Base-by-base conservation (phyloP, 1,284 basidiomycete species). In the Cutaneotrichosporon sp. region DNA sequence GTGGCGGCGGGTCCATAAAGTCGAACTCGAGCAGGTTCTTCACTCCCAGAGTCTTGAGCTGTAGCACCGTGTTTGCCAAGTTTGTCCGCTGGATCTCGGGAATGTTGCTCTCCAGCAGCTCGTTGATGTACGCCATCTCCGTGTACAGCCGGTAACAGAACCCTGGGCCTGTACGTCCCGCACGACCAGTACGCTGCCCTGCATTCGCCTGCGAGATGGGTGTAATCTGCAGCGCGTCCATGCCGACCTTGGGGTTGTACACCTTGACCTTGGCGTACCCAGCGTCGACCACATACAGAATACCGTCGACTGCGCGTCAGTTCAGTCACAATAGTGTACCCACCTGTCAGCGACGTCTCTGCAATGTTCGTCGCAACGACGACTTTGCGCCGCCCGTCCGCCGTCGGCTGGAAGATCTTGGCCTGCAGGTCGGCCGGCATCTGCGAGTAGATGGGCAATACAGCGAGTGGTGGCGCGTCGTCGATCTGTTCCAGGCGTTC, bases 361-460 rank as follows among this genome's bases (percentile, higher is more conserved):
- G 96, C 96, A 59, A 98, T 98, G 74, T 99, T 99, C 8, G 96
- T 99, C 1, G 96, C 94, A 0, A 98, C 92, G 58, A 98, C 91
- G 51, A 94, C 91, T 76, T 98, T 98, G 39, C 96, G 80, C 45
- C 93, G 82, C 8, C 94, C 96, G 71, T 97, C 90, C n/a, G 83
- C 79, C 0, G 94, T 93, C 2, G 93, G 84, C 59, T 93, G 87
- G 67, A 98, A 98, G 64, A 99, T 98, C 74, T 93, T 94, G 13
- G 96, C 93, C 71, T 99, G 96, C 33, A 98, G 77, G 76, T 98
- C 96, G 2, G 96, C 93, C 2, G 96, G 96, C 94, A 98, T 97
- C 71, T 97, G 94, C 3, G 96, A 98, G 76, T 99, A 98, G 66
- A 98, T 98, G 1, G 96, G 96, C 15, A 98, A 77, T 2, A 98